Conservation (phyloP, 371 early-diverging fungal genomes). For the Mortierella sp. region DNA sequence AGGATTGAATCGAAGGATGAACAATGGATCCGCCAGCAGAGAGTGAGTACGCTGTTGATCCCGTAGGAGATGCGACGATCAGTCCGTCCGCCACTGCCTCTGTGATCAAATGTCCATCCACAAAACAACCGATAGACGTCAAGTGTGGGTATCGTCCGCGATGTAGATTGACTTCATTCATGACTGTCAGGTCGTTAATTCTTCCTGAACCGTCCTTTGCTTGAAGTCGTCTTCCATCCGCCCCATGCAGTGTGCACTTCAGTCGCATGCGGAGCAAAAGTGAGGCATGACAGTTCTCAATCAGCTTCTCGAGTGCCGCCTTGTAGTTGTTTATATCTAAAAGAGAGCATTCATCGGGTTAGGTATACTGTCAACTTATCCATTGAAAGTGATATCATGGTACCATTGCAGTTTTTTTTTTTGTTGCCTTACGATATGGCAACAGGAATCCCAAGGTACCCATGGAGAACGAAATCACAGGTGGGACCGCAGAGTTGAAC, state of each 20-base stretch:
- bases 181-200: slow-evolving; percentile 69
- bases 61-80: slow-evolving; percentile 93
- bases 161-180: slow-evolving; percentile 93
- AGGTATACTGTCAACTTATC: too few species aligned
- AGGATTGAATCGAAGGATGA: slow-evolving; percentile 91
- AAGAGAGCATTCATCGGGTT: too few species aligned
- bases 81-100: slow-evolving; percentile 85
- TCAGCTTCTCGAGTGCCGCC: slow-evolving; percentile 68
- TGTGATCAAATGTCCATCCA: slow-evolving; percentile 84
- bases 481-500: slow-evolving; percentile 85
- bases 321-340: slow-evolving; percentile 73
- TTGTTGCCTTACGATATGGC: slow-evolving; percentile 78
- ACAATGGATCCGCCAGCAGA: slow-evolving; percentile 95
- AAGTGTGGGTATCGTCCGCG: slow-evolving; percentile 89
- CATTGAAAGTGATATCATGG: too few species aligned
- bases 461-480: slow-evolving; percentile 91
- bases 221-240: slow-evolving; percentile 62
- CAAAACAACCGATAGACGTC: slow-evolving; percentile 80
- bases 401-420: too few species aligned
- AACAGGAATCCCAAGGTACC: slow-evolving; percentile 94
- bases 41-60: slow-evolving; percentile 94
- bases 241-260: slow-evolving; percentile 72
- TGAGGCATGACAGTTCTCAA: slow-evolving; percentile 66
- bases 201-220: slow-evolving; percentile 50
- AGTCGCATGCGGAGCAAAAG: slow-evolving; percentile 82